Percentiles rank a stretch among this genome's conserved stretches.
phyloP scores from a whole-genome alignment of 495 filamentous ascomycete genomes.

The Aspergillus taichungensis region DNA sequence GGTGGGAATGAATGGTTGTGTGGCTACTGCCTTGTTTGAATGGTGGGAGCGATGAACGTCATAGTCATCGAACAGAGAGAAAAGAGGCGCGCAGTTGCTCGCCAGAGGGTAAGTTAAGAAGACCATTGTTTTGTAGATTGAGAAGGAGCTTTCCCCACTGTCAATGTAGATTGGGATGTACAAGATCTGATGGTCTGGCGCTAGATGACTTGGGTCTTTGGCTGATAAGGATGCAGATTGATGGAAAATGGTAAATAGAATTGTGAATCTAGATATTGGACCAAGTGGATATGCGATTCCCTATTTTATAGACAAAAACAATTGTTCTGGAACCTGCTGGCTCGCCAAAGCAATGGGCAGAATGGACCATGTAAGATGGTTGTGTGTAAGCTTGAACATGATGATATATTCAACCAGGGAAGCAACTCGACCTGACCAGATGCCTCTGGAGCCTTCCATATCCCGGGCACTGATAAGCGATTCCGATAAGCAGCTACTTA shows the following conservation, averaged over 20 bases:
- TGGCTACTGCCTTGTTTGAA: constrained; percentile 15
- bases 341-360: too few species aligned
- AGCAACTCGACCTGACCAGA: neutral
- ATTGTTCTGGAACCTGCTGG: neutral
- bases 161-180: too few species aligned
- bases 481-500: neutral
- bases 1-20: constrained; percentile 52
- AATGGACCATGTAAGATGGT: too few species aligned
- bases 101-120: constrained; percentile 48
- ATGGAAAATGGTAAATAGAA: too few species aligned
- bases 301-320: too few species aligned
- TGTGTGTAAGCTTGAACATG: too few species aligned
- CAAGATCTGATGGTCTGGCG: too few species aligned
- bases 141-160: neutral
- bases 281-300: too few species aligned
- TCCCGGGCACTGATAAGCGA: neutral
- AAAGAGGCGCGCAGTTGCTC: constrained; percentile 52
- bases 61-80: constrained; percentile 71
- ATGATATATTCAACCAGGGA: neutral
- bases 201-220: too few species aligned
- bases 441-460: constrained; percentile 5
- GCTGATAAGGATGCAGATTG: too few species aligned
- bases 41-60: constrained; percentile 41
- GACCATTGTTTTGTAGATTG: constrained; percentile 46
- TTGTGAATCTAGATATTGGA: too few species aligned